A percentile compares a stretch with the other conserved stretches of the same genome.
These are phyloP conservation scores for Canavalia ensiformis DNA, from an alignment of 306 rosid genomes.

Conservation along the genomic window DNA sequence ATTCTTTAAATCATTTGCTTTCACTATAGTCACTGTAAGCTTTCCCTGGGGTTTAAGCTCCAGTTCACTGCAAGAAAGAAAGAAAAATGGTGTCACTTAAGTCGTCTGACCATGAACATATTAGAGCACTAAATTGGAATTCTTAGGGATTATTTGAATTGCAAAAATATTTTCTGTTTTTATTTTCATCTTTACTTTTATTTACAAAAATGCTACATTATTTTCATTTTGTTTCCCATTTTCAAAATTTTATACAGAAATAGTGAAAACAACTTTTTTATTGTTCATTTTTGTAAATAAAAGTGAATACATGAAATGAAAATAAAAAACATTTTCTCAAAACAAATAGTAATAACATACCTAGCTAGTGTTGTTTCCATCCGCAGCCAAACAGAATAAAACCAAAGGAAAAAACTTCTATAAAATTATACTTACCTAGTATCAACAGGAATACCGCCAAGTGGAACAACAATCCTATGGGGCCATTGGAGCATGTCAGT, in stretches of 20 bases:
- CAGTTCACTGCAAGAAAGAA: conserved; percentile 75
- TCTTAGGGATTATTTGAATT: too few relatives aligned
- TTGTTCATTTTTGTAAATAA: too few relatives aligned
- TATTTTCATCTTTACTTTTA: too few relatives aligned
- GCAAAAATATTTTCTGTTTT: too few relatives aligned
- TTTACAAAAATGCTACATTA: too few relatives aligned
- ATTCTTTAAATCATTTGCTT: conserved; percentile 84
- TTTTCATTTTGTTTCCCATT: too few relatives aligned
- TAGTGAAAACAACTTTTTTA: too few relatives aligned
- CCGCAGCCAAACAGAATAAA: conserved; percentile 7
- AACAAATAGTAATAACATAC: neutral
- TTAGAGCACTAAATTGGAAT: neutral
- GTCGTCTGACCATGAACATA: neutral
- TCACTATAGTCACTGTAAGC: conserved; percentile 69
- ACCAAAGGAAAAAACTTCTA: neutral
- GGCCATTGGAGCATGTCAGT: conserved; percentile 98
- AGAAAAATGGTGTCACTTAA: neutral
- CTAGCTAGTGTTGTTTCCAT: neutral
- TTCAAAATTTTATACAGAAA: too few relatives aligned
- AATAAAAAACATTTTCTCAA: neutral
- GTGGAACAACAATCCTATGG: conserved; percentile 89
- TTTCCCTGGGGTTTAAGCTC: conserved; percentile 99
- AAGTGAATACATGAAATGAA: too few relatives aligned
- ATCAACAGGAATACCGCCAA: conserved; percentile 87
- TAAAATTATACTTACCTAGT: conserved; percentile 63